These are phyloP conservation scores for Mortierella antarctica DNA, from an alignment of 192 early-diverging fungal species.

Conservation along the genomic window DNA sequence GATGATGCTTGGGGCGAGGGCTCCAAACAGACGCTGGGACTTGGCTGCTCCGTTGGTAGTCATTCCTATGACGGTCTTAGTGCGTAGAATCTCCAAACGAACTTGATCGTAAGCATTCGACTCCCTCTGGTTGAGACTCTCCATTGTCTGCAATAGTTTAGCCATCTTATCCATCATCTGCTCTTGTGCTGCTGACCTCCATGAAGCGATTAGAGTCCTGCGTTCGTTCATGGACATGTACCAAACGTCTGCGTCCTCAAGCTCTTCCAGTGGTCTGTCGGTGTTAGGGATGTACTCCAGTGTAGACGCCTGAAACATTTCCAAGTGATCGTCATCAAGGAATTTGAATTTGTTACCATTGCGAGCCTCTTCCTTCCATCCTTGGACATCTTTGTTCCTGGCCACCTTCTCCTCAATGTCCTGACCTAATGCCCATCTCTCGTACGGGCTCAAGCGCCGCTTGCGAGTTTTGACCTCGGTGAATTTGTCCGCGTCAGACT, in stretches of 20 bases:
- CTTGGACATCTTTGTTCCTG: not conserved
- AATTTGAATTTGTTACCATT: not conserved
- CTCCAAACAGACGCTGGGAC: slow-evolving; percentile 50
- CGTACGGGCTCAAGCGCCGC: not conserved
- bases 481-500: slow-evolving; percentile 8
- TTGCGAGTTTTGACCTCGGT: not conserved
- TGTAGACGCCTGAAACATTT: not conserved
- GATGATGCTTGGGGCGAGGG: slow-evolving; percentile 60
- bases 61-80: slow-evolving; percentile 62
- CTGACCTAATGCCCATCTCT: slow-evolving; percentile 16
- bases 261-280: slow-evolving; percentile 4
- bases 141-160: slow-evolving; percentile 18
- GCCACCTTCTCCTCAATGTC: slow-evolving; percentile 15
- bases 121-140: slow-evolving; percentile 1
- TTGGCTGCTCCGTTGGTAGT: slow-evolving; percentile 73
- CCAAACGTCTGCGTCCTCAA: slow-evolving; percentile 55
- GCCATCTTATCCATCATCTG: slow-evolving; percentile 31
- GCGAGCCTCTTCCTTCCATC: not conserved
- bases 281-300: slow-evolving; percentile 5
- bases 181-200: slow-evolving; percentile 40
- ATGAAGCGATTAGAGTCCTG: slow-evolving; percentile 40
- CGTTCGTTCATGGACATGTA: slow-evolving; percentile 60
- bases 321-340: not conserved
- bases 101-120: slow-evolving; percentile 46
- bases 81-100: slow-evolving; percentile 35